These are phyloP conservation scores for Linnemannia hyalina DNA, from an alignment of 192 early-diverging fungal genomes.

Conservation along the genomic window DNA sequence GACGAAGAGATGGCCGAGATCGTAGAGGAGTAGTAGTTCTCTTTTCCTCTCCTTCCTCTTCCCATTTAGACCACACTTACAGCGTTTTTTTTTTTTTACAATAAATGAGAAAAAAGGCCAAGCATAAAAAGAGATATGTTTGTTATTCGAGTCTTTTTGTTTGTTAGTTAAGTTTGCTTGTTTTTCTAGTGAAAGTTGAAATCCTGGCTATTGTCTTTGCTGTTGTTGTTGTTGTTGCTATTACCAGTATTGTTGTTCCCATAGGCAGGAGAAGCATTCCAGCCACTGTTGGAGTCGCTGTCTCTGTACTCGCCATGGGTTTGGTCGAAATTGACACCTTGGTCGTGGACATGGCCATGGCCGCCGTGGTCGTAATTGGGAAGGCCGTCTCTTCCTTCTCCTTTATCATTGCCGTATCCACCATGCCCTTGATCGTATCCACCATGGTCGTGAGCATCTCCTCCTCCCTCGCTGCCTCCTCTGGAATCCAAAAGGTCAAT, in stretches of 20 bases:
- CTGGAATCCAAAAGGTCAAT: neutral
- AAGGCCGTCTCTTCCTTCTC: neutral
- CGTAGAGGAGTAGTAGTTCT: neutral
- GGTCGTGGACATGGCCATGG: neutral
- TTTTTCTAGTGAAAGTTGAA: neutral
- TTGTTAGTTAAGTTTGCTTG: neutral
- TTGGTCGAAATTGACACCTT: neutral
- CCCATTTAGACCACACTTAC: no score
- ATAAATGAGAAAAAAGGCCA: no score
- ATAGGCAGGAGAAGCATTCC: neutral
- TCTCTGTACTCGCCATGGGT: neutral
- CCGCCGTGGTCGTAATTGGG: neutral
- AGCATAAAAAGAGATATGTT: neutral
- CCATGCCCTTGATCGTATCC: neutral
- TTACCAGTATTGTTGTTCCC: neutral
- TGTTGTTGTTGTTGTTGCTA: neutral
- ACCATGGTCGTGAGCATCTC: neutral
- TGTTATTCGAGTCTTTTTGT: neutral
- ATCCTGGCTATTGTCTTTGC: neutral
- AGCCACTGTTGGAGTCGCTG: neutral
- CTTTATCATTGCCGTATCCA: neutral
- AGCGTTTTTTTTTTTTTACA: no score
- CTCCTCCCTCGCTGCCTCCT: neutral
- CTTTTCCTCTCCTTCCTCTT: no score
- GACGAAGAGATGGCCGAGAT: constrained; percentile 26